A percentile compares a stretch with the other conserved stretches of the same genome.
phyloP scores from a whole-genome alignment of 768 basidiomycete species.

The Leccinum obscurum region DNA sequence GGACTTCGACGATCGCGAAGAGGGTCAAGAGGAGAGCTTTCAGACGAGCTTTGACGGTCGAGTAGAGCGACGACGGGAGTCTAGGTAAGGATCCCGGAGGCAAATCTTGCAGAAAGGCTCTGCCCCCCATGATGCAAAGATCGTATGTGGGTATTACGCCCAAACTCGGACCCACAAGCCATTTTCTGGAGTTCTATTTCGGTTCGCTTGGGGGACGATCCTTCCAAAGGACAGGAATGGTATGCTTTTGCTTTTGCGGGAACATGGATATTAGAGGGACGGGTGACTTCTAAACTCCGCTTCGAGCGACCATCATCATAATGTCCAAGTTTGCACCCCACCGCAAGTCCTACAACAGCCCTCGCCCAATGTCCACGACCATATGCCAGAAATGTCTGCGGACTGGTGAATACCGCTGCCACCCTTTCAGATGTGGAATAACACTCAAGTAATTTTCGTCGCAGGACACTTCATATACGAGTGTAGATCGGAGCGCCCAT shows the following conservation, averaged over 20 bases:
- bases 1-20: constrained; percentile 54
- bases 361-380: constrained; percentile 64
- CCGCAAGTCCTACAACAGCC: constrained; percentile 56
- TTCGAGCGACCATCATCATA: neutral
- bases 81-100: constrained; percentile 55
- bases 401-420: constrained; percentile 44
- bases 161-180: neutral
- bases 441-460: neutral
- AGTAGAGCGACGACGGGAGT: constrained; percentile 56
- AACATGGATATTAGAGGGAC: neutral
- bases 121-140: constrained; percentile 64
- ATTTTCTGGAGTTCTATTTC: constrained; percentile 2
- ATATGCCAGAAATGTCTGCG: constrained; percentile 82
- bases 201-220: constrained; percentile 21
- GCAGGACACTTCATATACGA: constrained; percentile 89
- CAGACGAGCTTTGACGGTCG: constrained; percentile 47
- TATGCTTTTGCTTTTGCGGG: neutral
- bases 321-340: constrained; percentile 88
- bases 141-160: neutral
- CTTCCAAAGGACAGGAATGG: constrained; percentile 11
- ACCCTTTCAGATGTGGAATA: constrained; percentile 2
- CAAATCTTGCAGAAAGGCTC: constrained; percentile 55
- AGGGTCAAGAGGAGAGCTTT: constrained; percentile 42
- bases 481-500: constrained; percentile 81
- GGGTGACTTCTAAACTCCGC: constrained; percentile 12